phyloP scores from a whole-genome alignment of 345 rosid genomes.

The Adansonia digitata region DNA sequence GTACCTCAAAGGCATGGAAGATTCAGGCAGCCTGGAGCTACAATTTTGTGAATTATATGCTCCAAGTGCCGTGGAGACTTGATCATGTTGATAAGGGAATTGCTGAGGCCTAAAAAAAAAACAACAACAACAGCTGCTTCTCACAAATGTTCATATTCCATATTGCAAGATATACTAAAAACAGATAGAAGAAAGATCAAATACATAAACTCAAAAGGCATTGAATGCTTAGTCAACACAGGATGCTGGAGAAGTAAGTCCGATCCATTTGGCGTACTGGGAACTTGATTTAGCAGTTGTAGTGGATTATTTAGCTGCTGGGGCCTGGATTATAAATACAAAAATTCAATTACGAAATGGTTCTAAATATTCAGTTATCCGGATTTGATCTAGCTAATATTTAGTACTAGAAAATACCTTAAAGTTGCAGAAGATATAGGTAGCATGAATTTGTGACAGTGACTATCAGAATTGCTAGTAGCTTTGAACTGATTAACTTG shows the following conservation, averaged over 20 bases:
- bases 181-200: background rate
- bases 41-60: background rate
- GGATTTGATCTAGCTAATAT: background rate
- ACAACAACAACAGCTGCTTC: background rate
- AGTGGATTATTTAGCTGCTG: background rate
- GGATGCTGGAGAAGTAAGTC: background rate
- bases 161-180: background rate
- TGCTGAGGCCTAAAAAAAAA: background rate
- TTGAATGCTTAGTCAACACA: background rate
- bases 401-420: background rate
- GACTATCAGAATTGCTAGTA: background rate
- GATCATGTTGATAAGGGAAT: background rate
- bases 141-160: background rate
- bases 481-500: background rate
- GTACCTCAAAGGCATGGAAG: background rate
- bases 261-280: background rate
- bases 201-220: background rate
- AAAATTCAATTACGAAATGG: background rate
- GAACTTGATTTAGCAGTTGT: background rate
- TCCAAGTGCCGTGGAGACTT: background rate
- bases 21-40: background rate
- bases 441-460: background rate
- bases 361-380: background rate
- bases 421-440: background rate
- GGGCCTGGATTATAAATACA: background rate